A percentile compares a stretch with the other conserved stretches of the same genome.
These are phyloP conservation scores for Tritrichomonas foetus DNA, from an alignment of 208 protist species.

Conservation along the genomic window DNA sequence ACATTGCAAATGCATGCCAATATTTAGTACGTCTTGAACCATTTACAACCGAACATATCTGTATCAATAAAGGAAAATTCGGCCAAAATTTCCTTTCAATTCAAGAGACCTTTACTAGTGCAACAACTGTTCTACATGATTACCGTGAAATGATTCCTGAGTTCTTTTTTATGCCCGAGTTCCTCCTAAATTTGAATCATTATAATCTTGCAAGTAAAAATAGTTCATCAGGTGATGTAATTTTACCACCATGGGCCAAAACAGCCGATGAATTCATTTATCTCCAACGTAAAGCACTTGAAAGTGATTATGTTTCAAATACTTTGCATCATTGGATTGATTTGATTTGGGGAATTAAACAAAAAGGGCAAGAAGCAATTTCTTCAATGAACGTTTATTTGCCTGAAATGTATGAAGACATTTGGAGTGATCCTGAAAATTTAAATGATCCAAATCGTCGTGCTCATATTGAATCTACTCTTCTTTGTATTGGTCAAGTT, in stretches of 20 bases:
- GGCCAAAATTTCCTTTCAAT: background rate
- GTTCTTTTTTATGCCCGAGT: conserved; percentile 63
- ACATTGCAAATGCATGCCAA: background rate
- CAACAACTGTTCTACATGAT: background rate
- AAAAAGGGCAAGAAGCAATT: background rate
- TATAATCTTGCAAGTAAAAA: conserved; percentile 48
- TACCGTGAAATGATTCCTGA: conserved; percentile 60
- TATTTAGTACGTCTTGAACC: background rate
- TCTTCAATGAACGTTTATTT: background rate
- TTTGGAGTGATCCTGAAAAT: background rate
- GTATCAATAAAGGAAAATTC: background rate
- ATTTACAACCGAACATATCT: background rate
- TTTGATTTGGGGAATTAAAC: background rate
- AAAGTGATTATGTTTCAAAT: background rate
- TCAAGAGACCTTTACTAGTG: background rate
- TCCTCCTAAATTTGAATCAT: conserved; percentile 52
- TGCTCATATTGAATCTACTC: background rate
- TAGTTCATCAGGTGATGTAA: conserved; percentile 49
- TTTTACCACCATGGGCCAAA: background rate
- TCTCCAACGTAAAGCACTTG: background rate
- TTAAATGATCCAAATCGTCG: background rate
- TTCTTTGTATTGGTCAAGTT: background rate
- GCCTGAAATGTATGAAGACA: conserved; percentile 8
- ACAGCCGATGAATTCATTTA: background rate
- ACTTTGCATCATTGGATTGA: conserved; percentile 13